Percentiles rank a stretch among this genome's conserved stretches.
These are phyloP conservation scores for Trametes cinnabarina DNA, from an alignment of 768 basidiomycete genomes.

Conservation along the genomic window DNA sequence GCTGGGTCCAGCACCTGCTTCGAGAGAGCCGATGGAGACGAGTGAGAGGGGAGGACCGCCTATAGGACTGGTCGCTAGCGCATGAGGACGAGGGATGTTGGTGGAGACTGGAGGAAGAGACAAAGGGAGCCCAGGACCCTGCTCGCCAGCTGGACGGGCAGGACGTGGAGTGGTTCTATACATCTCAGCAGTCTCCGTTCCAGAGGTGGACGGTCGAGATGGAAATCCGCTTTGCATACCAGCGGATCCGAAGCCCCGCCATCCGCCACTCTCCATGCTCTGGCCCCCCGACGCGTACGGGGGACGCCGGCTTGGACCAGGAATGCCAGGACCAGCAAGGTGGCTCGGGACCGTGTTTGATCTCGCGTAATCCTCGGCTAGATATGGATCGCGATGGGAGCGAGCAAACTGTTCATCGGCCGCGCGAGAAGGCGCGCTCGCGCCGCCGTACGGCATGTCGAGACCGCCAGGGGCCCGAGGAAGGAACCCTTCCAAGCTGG, in stretches of 20 bases:
- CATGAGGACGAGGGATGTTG: constrained; percentile 8
- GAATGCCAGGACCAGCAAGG: constrained; percentile 31
- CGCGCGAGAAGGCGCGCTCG: constrained; percentile 21
- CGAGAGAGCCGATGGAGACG: constrained; percentile 14
- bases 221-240: not conserved
- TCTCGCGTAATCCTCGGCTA: constrained; percentile 19
- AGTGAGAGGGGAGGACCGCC: constrained; percentile 7
- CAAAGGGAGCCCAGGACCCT: constrained; percentile 11
- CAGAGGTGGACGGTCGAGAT: constrained; percentile 15
- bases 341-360: constrained; percentile 19
- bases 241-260: not conserved
- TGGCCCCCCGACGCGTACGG: constrained; percentile 4
- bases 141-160: constrained; percentile 10
- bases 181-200: constrained; percentile 12
- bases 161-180: constrained; percentile 11
- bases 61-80: constrained; percentile 5
- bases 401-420: constrained; percentile 16
- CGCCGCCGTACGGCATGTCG: constrained; percentile 14
- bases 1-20: constrained; percentile 4
- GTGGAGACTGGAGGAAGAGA: constrained; percentile 13
- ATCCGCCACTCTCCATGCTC: constrained; percentile 3
- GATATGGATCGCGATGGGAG: constrained; percentile 19
- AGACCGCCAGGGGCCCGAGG: constrained; percentile 8
- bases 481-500: constrained; percentile 13
- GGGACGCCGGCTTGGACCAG: constrained; percentile 20